Evolutionary conservation across 352 stramenopile species (phyloP), one percentile per base, ranked within the genome.

Genomic region (Halophytophthora polymorphica): DNA sequence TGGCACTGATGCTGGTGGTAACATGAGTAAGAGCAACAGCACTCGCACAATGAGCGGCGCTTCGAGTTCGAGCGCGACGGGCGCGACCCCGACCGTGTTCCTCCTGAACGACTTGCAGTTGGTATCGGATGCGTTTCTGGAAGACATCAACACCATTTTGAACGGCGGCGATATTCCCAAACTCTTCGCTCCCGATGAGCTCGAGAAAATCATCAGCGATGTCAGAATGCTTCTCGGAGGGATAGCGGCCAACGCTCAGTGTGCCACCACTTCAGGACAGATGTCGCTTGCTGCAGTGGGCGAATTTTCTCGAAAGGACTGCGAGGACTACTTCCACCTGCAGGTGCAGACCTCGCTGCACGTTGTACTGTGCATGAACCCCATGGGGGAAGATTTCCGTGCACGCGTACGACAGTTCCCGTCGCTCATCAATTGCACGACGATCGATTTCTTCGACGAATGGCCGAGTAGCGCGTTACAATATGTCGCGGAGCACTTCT

Each of bases 361-460:
- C 56, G 69, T 98, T 22, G 83, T 96, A n/a, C 56, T 98, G 5
- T 96, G 87, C 36, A 84, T 98, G 56, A 93, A 78, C 12, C 93
- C 90, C 1, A 77, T 87, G 15, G 69, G 76, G 14, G 75, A 91
- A 37, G 45, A 56, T 5, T 98, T 98, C 58, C 84, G 90, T 0
- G 73, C 67, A 2, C 76, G 86, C 2, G 77, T 97, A 17, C 77
- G 90, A 2, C 92, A 96, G 57, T 98, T 98, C 22, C 93, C 93
- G 14, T 90, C 90, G 5, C 58, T 98, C 4, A 84, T 97, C 25
- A 98, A 97, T 58, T 97, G 92, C 58, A 97, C 83, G 18, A 97
- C 90, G 0, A 97, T 97, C 37, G 86, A 97, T 45, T 97, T 81
- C 69, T 98, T 98, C 52, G 73, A 93, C n/a, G 86, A 90, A 42